Conservation (phyloP, 2,329 filamentous ascomycete species). For the Xylariaceae sp. region DNA sequence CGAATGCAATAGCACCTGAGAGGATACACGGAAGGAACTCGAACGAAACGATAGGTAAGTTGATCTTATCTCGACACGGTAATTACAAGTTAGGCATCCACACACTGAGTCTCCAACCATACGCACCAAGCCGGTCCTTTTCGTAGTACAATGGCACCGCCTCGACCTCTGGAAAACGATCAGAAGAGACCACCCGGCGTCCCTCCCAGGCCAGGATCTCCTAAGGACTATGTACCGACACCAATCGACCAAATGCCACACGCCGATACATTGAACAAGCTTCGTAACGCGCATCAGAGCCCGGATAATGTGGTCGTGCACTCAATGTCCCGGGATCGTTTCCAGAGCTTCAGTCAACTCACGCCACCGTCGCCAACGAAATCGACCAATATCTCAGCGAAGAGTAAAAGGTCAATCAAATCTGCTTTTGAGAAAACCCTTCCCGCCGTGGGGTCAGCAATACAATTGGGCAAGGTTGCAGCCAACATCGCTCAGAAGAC, state of each 20-base stretch:
- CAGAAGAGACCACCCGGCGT: neutral
- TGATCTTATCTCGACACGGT: neutral
- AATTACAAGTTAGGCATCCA: too few relatives aligned
- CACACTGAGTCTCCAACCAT: too few relatives aligned
- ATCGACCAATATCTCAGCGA: neutral
- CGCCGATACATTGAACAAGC: neutral
- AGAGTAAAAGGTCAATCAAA: conserved; percentile 3
- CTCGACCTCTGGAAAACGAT: neutral
- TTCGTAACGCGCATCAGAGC: conserved; percentile 5
- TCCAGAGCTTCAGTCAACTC: conserved; percentile 1
- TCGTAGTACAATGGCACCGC: conserved; percentile 5
- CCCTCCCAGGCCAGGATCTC: conserved; percentile 5
- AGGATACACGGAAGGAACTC: neutral
- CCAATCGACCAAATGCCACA: conserved; percentile 2
- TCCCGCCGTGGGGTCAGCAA: too few relatives aligned
- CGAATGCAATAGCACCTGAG: neutral
- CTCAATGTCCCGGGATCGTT: neutral
- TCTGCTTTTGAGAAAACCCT: neutral
- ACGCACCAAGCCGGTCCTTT: too few relatives aligned
- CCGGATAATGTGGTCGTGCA: neutral
- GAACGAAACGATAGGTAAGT: conserved; percentile 1
- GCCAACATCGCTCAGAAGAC: too few relatives aligned
- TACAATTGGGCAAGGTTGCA: too few relatives aligned
- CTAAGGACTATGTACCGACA: conserved; percentile 6
- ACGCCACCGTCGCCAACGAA: neutral